Percentiles rank a stretch among this genome's conserved stretches.
These are phyloP conservation scores for Isoetes taiwanensis DNA, from an alignment of 75 land plant genomes.

Conservation along the genomic window DNA sequence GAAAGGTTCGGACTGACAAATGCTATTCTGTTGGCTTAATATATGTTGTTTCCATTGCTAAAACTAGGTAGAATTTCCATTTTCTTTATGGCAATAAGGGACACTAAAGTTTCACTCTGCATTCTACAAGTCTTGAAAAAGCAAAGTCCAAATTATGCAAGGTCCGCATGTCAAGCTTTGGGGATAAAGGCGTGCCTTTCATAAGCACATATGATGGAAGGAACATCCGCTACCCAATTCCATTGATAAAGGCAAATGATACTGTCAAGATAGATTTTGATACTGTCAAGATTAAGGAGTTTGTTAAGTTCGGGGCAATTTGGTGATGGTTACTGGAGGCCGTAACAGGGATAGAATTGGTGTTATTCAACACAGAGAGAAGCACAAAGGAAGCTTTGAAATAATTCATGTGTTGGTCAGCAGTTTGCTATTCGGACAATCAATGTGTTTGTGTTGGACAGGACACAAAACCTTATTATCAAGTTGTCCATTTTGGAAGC, in stretches of 20 bases:
- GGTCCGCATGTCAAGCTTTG: slow-evolving; percentile 64
- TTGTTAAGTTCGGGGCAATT: slow-evolving; percentile 95
- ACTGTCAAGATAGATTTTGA: slow-evolving; percentile 82
- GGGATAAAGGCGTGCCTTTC: slow-evolving; percentile 76
- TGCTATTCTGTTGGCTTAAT: too few species aligned
- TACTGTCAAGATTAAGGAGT: slow-evolving; percentile 61
- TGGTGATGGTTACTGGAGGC: slow-evolving; percentile 95
- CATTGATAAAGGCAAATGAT: slow-evolving; percentile 89
- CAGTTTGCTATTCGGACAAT: slow-evolving; percentile 82
- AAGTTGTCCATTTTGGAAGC: slow-evolving; percentile 81
- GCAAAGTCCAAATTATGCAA: slow-evolving; percentile 98
- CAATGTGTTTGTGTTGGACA: slow-evolving; percentile 84
- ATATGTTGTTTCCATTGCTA: too few species aligned
- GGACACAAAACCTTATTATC: slow-evolving; percentile 86
- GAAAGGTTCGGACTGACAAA: too few species aligned
- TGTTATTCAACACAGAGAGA: slow-evolving; percentile 75
- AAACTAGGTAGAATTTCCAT: too few species aligned
- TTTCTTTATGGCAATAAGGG: too few species aligned
- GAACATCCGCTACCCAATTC: slow-evolving; percentile 79
- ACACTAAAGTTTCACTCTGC: too few species aligned
- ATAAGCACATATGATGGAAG: slow-evolving; percentile 77
- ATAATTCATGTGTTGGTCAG: slow-evolving; percentile 80
- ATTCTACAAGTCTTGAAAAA: too few species aligned
- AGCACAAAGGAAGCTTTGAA: slow-evolving; percentile 96
- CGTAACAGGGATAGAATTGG: slow-evolving; percentile 89